Evolutionary conservation across 2,329 filamentous ascomycete species (phyloP), one percentile per base, ranked within the genome.

Genomic region (Botrytis sinoallii): DNA sequence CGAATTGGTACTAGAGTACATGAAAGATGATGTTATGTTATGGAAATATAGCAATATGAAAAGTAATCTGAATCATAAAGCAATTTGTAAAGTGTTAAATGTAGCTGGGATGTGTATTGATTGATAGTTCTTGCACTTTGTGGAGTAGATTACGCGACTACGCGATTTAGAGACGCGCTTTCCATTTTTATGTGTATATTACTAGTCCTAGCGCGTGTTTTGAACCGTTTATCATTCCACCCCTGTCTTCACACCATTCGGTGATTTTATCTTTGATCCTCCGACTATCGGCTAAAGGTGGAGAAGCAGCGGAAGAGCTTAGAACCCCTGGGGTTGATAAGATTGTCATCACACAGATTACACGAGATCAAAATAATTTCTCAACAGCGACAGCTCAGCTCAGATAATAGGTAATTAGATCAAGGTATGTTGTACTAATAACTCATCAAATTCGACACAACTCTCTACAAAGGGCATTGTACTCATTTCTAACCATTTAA

Each of bases 281-380:
- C 68, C 68, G 68, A 70, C 22, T 32, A 40, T 70, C 68, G 68
- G 68, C 55, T 70, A 57, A 40, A 29, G 57, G 67, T 70, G 67
- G 67, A 70, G 38, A n/a, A 60, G n/a, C 14, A 20, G 35, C 66
- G 48, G 66, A 57, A 55, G 66, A 69, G 66, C 66, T 68, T 42
- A 59, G 48, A 25, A 46, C 46, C 65, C 65, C 46, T 44, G 67
- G 67, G 55, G 55, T 46, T 68, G 46, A 68, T 68, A 68, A 55
- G 65, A 35, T 25, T 42, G 35, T 61, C 29, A 40, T 70, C 40
- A 40, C 38, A 70, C 55, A 60, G 40, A 38, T 46, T 10, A 63
- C 60, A 70, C 46, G 40, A 60, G 55, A 60, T 70, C 29, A 35
- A 40, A 60, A 70, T 32, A 42, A 68, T 68, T 68, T 68, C 66